Percentiles rank a stretch among this genome's conserved stretches.
Evolutionary conservation across 2,329 filamentous ascomycete genomes (phyloP).

Genomic region (Fusarium buharicum): DNA sequence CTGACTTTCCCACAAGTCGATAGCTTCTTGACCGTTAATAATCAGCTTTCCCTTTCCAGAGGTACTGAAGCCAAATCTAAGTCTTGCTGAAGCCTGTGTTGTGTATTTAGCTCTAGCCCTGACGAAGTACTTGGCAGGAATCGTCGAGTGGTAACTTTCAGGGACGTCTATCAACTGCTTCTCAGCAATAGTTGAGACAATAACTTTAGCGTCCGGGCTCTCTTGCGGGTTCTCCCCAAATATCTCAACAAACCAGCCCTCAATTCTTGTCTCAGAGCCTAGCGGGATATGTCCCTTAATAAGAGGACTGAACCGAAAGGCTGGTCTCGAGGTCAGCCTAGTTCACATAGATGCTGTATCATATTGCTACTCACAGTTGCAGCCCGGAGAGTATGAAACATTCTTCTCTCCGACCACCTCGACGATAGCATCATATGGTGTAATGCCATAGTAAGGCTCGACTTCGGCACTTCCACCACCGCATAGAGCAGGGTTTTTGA

Average conservation of each 20-base stretch:
- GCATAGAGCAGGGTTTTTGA: conserved; percentile 47
- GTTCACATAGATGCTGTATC: rapidly evolving
- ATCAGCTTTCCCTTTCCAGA: conserved; percentile 50
- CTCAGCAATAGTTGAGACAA: conserved; percentile 23
- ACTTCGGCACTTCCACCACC: conserved; percentile 52
- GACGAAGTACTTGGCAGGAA: conserved; percentile 33
- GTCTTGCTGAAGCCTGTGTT: not conserved
- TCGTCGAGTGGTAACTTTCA: conserved; percentile 25
- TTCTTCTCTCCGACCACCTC: conserved; percentile 39
- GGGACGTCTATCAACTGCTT: conserved; percentile 37
- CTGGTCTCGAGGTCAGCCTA: not conserved
- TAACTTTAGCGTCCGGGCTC: not conserved
- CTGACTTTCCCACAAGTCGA: conserved; percentile 49
- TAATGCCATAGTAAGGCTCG: conserved; percentile 50
- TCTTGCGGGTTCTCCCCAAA: conserved; percentile 23
- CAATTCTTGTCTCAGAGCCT: not conserved
- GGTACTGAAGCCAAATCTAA: conserved; percentile 49
- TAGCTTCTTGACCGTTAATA: conserved; percentile 48
- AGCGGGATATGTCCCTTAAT: conserved; percentile 20
- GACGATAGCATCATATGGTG: conserved; percentile 47
- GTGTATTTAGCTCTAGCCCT: conserved; percentile 26
- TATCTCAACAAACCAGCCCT: conserved; percentile 34
- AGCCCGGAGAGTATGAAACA: conserved; percentile 33
- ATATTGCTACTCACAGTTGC: conserved; percentile 23
- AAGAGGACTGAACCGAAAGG: conserved; percentile 32